Conservation (phyloP, 139 green algal species). For the Tetraselmis chui region DNA sequence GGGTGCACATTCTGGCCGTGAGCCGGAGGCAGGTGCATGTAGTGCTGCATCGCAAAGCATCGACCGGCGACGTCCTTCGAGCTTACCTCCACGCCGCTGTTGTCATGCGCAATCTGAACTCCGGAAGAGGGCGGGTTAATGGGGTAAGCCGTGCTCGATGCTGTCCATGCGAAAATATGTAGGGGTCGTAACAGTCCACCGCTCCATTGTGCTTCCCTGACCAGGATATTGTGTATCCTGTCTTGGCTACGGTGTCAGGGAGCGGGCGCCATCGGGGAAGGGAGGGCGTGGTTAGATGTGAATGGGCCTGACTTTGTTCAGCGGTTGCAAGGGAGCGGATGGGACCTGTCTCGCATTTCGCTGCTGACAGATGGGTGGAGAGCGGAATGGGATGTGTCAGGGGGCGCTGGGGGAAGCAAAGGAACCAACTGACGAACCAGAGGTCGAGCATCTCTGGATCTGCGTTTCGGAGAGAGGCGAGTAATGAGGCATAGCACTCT, state of each 20-base stretch:
- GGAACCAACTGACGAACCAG: neutral
- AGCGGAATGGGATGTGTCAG: neutral
- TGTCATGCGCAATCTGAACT: neutral
- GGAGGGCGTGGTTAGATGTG: too few relatives aligned
- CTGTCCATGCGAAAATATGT: too few relatives aligned
- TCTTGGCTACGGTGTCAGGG: conserved; percentile 5
- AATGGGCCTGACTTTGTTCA: too few relatives aligned
- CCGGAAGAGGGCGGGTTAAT: neutral
- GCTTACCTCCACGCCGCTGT: conserved; percentile 23
- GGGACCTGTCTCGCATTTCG: conserved; percentile 26
- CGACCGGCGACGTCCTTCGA: conserved; percentile 3
- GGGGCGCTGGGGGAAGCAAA: neutral
- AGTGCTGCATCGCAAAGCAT: conserved; percentile 10
- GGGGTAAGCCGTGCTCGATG: neutral
- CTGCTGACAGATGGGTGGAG: conserved; percentile 9
- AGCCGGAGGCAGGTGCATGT: conserved; percentile 4
- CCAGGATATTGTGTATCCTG: conserved; percentile 2
- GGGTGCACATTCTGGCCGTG: conserved; percentile 2
- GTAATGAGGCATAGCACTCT: too few relatives aligned
- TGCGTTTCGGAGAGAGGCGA: too few relatives aligned
- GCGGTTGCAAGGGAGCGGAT: conserved; percentile 26
- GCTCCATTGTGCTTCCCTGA: too few relatives aligned
- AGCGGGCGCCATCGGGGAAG: conserved; percentile 9
- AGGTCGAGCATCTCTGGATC: too few relatives aligned
- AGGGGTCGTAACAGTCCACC: too few relatives aligned